phyloP scores from a whole-genome alignment of 805 yeast genomes.

The Barnettozyma pratensis region DNA sequence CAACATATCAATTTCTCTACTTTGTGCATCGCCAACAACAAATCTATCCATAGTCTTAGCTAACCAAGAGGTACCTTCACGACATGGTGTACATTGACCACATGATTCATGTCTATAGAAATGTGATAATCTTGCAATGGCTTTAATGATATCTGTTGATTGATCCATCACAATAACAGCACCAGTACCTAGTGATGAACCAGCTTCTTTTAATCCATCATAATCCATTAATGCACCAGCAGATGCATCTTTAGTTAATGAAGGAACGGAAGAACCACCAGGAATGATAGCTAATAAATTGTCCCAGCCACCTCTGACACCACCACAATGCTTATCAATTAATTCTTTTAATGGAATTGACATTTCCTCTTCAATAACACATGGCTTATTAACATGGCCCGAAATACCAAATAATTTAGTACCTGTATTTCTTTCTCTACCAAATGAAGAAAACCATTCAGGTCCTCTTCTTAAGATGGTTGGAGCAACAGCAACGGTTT shows the following conservation, averaged over 20 bases:
- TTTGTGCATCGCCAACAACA: conserved; percentile 71
- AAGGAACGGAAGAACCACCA: conserved; percentile 87
- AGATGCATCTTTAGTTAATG: conserved; percentile 63
- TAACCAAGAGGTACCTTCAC: conserved; percentile 90
- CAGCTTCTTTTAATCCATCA: conserved; percentile 79
- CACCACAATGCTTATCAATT: conserved; percentile 86
- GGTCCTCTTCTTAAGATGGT: conserved; percentile 87
- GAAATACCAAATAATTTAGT: conserved; percentile 82
- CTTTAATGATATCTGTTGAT: conserved; percentile 77
- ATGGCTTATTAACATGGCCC: conserved; percentile 88
- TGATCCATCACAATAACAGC: conserved; percentile 91
- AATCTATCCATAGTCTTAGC: conserved; percentile 81
- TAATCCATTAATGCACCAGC: conserved; percentile 77
- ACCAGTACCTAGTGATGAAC: conserved; percentile 88
- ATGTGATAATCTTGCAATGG: conserved; percentile 78
- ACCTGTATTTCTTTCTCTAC: conserved; percentile 81
- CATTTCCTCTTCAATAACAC: conserved; percentile 94
- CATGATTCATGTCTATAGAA: conserved; percentile 91
- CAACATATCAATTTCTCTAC: conserved; percentile 79
- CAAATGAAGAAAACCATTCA: conserved; percentile 79
- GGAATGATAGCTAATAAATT: conserved; percentile 83
- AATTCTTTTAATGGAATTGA: conserved; percentile 80
- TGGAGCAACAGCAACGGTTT: conserved; percentile 87
- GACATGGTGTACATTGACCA: conserved; percentile 93
- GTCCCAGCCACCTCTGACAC: conserved; percentile 91